These are phyloP conservation scores for Meyerozyma carpophila DNA, from an alignment of 1,139 yeast genomes.

Conservation along the genomic window DNA sequence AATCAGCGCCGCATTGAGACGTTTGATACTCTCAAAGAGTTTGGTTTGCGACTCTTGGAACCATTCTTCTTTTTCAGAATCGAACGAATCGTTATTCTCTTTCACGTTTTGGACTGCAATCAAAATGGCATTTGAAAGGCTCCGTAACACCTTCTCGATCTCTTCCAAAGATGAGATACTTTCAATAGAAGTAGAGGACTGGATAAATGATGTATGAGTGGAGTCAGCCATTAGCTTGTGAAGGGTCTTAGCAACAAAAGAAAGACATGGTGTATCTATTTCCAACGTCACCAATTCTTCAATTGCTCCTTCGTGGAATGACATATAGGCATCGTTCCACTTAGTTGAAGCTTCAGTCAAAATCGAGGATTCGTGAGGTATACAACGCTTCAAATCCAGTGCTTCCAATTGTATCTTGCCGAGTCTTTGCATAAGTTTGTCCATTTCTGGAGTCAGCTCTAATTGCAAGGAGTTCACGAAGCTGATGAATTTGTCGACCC, in stretches of 20 bases:
- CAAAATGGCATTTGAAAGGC: slow-evolving; percentile 55
- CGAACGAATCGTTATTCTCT: slow-evolving; percentile 17
- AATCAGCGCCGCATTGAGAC: slow-evolving; percentile 12
- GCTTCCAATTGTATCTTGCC: not conserved
- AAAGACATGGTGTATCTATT: slow-evolving; percentile 14
- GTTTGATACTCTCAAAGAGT: slow-evolving; percentile 30
- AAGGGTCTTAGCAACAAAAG: slow-evolving; percentile 46
- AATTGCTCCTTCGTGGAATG: not conserved
- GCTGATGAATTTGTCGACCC: not conserved
- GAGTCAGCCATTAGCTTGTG: slow-evolving; percentile 30
- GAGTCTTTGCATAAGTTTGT: not conserved
- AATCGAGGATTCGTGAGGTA: not conserved
- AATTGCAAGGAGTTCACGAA: not conserved
- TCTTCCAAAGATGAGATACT: slow-evolving; percentile 23
- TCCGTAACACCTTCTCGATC: slow-evolving; percentile 45
- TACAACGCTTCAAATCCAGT: not conserved
- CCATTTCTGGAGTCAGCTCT: not conserved
- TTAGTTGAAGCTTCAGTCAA: not conserved
- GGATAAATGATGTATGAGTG: slow-evolving; percentile 13
- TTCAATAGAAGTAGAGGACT: slow-evolving; percentile 20
- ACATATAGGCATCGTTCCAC: not conserved
- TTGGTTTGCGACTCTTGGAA: slow-evolving; percentile 44
- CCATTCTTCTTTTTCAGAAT: slow-evolving; percentile 35
- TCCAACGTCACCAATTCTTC: not conserved
- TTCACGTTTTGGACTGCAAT: slow-evolving; percentile 60